phyloP scores from a whole-genome alignment of 768 basidiomycete species.

The Plicaturopsis crispa region DNA sequence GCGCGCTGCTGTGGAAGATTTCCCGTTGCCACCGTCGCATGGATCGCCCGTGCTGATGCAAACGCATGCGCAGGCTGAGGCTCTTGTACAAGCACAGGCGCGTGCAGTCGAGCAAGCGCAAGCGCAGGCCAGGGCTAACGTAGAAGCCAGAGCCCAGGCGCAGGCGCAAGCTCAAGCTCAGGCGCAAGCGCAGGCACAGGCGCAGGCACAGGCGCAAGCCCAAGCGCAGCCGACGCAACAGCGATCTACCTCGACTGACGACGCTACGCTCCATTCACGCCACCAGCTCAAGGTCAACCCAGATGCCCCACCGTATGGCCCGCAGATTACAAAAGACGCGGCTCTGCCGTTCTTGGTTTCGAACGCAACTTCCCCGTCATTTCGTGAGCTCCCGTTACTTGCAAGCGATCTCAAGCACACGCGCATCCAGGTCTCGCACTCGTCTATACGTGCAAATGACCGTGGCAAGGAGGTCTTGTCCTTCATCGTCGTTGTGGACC shows the following conservation, averaged over 20 bases:
- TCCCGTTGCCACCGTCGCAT: slow-evolving; percentile 40
- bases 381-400: slow-evolving; percentile 68
- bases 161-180: slow-evolving; percentile 16
- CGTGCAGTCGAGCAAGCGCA: too few species aligned
- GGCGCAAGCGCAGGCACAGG: slow-evolving; percentile 13
- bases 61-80: slow-evolving; percentile 16
- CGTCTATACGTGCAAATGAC: slow-evolving; percentile 83
- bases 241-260: not conserved
- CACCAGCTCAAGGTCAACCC: too few species aligned
- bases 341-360: too few species aligned
- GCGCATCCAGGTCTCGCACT: slow-evolving; percentile 63
- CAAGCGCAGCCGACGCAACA: slow-evolving; percentile 6
- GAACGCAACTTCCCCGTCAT: slow-evolving; percentile 26
- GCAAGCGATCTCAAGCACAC: slow-evolving; percentile 69
- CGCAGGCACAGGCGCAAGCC: slow-evolving; percentile 16
- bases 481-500: slow-evolving; percentile 74
- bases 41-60: too few species aligned
- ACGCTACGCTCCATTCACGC: too few species aligned
- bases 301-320: too few species aligned
- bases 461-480: slow-evolving; percentile 88
- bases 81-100: slow-evolving; percentile 13
- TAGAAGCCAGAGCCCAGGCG: slow-evolving; percentile 10
- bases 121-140: too few species aligned
- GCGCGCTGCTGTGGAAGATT: slow-evolving; percentile 41
- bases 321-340: too few species aligned